Base-by-base conservation (phyloP, 305 asterid species). In the Fraxinus sp. region DNA sequence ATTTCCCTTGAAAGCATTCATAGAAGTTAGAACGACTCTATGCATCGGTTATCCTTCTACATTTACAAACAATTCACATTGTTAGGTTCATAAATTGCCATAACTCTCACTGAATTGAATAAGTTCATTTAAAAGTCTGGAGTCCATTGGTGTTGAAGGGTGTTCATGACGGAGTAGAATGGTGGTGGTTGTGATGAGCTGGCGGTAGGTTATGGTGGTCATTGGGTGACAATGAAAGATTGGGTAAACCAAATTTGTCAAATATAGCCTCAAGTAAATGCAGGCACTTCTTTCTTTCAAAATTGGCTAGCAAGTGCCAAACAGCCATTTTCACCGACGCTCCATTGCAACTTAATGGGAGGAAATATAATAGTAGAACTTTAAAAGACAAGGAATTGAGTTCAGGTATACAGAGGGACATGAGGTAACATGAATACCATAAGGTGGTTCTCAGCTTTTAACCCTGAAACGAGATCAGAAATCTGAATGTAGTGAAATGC, bases 1-100 rank as follows among this genome's bases (percentile, higher is more conserved):
- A 16, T 59, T 16, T 55, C 78, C 80, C 39, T 32, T 64, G 73
- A 79, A 71, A 83, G 78, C 35, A 74, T 74, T 77, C 74, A 55
- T 32, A 32, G 35, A 32, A 32, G 35, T 32, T 70, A 81, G 41
- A 83, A 26, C 20, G 36, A 83, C 33, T 73, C 78, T 74, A 84
- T 62, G 84, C 86, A 71, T 16, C 28, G 6, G 26, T 32, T 16
- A 32, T 32, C 49, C 44, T 71, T 5, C 26, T 33, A 16, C 7
- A 7, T 5, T n/a, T 1, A 14, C 24, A 71, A 32, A 71, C 10
- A 16, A 9, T 32, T 71, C 77, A 16, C 77, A 33, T 72, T 72
- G 77, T 35, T n/a, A 5, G 28, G 46, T 35, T 72, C 77, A 33
- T 35, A 35, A 16, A 72, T 72, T 35, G 16, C 49, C 77, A 72